Percentiles rank a stretch among this genome's conserved stretches.
phyloP scores from a whole-genome alignment of 164 flowering plant genomes.

The Santalum album region DNA sequence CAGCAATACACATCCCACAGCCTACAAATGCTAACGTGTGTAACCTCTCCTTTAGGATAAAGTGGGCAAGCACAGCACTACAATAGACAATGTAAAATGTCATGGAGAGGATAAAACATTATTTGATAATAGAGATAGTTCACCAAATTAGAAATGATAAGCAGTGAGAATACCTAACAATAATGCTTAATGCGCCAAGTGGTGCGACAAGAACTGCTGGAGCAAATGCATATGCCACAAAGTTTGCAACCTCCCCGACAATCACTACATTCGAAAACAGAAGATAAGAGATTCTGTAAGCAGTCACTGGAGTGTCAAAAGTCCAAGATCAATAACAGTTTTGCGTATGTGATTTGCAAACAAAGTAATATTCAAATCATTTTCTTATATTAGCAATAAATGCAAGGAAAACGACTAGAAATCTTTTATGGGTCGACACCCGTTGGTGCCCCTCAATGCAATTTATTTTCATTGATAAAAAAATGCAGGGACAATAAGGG shows the following conservation, averaged over 20 bases:
- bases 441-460: no score
- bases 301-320: constrained; percentile 13
- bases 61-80: constrained; percentile 82
- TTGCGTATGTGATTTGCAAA: no score
- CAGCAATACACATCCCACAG: constrained; percentile 77
- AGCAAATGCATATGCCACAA: constrained; percentile 84
- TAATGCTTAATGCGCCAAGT: constrained; percentile 79
- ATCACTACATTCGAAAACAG: constrained; percentile 48
- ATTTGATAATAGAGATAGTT: background rate
- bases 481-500: no score
- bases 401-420: no score
- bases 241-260: constrained; percentile 81
- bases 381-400: no score
- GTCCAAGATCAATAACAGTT: constrained; percentile 4
- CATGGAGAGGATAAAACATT: background rate
- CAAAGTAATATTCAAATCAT: no score
- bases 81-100: background rate
- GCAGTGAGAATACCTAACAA: constrained; percentile 46
- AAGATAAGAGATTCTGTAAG: constrained; percentile 17
- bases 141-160: background rate
- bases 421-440: no score
- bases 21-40: constrained; percentile 61
- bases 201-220: constrained; percentile 94
- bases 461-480: no score
- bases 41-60: constrained; percentile 66